A percentile compares a stretch with the other conserved stretches of the same genome.
phyloP scores from a whole-genome alignment of 2,329 filamentous ascomycete species.

The Colletotrichum tropicale region DNA sequence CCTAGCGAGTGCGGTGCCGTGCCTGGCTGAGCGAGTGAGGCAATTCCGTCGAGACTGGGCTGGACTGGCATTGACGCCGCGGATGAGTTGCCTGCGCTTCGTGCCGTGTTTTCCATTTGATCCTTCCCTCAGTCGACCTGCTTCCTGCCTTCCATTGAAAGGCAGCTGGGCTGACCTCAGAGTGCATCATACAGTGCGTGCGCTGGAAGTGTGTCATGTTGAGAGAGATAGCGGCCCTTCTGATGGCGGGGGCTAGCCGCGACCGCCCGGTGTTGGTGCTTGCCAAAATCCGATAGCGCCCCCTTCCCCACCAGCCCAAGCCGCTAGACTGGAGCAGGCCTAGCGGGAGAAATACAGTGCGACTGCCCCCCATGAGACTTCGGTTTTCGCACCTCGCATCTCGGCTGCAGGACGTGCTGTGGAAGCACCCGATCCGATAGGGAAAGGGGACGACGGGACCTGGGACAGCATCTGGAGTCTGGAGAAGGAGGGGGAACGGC shows the following conservation, averaged over 20 bases:
- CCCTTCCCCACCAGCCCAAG: not conserved
- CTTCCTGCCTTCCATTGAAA: not conserved
- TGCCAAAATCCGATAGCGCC: not conserved
- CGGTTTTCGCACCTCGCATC: not conserved
- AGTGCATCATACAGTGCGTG: not conserved
- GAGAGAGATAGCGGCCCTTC: not conserved
- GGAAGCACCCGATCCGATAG: slow-evolving; percentile 4
- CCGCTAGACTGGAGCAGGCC: not conserved
- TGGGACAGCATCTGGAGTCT: not conserved
- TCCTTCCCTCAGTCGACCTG: not conserved
- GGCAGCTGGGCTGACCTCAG: not conserved
- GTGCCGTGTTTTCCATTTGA: not conserved
- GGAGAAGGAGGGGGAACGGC: not conserved
- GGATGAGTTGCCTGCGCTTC: not conserved
- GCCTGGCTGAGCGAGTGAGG: not conserved
- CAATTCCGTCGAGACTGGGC: not conserved
- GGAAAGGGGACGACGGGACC: not conserved
- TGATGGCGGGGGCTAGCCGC: not conserved
- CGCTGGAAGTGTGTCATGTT: not conserved
- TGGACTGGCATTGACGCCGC: not conserved
- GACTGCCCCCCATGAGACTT: not conserved
- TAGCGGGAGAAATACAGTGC: not conserved
- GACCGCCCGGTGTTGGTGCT: not conserved
- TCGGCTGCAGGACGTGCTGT: not conserved
- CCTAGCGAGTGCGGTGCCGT: not conserved